Conservation (phyloP, 257 asterid species). For the Primulina tabacum region DNA sequence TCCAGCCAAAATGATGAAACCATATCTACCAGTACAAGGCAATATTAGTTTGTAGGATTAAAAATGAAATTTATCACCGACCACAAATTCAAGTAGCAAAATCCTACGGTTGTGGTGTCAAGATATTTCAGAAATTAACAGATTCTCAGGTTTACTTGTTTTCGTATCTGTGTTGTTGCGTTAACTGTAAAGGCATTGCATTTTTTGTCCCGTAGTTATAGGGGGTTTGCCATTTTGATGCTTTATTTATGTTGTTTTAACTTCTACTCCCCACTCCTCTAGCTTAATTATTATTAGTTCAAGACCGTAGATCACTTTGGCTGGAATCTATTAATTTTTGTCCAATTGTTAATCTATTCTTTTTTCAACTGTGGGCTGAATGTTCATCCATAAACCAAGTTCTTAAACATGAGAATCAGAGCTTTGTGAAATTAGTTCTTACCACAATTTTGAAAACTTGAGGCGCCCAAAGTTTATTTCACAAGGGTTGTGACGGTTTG, state of each 20-base stretch:
- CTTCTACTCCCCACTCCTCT: neutral
- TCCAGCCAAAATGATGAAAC: neutral
- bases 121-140: constrained; percentile 32
- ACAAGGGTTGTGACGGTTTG: neutral
- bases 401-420: neutral
- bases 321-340: no score
- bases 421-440: neutral
- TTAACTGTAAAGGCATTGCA: neutral
- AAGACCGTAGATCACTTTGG: neutral
- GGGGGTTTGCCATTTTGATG: neutral
- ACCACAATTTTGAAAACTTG: neutral
- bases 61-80: neutral
- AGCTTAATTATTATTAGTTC: neutral
- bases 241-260: neutral
- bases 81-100: neutral
- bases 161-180: constrained; percentile 13
- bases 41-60: neutral
- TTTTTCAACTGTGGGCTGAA: neutral
- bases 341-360: neutral
- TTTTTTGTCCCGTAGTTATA: neutral
- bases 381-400: neutral
- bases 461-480: neutral
- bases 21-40: neutral
- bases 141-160: constrained; percentile 79
- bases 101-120: neutral